Conservation (phyloP, 768 basidiomycete genomes). For the Cystobasidiopsis lactophilus region DNA sequence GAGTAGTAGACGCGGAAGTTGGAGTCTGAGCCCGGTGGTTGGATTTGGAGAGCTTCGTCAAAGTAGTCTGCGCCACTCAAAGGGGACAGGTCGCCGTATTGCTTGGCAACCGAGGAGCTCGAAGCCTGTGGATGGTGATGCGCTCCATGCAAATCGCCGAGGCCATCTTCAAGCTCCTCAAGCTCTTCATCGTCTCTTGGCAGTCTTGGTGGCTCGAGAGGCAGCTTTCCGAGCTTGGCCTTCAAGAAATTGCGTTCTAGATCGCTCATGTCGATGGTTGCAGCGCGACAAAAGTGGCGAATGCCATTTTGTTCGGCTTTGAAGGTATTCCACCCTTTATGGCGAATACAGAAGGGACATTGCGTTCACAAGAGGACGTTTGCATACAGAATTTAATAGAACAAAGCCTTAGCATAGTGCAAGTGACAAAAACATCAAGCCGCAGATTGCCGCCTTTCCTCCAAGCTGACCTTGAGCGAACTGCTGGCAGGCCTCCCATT, state of each 20-base stretch:
- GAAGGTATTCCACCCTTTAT: too few relatives aligned
- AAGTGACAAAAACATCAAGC: too few relatives aligned
- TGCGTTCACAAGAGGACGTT: too few relatives aligned
- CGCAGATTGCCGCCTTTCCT: too few relatives aligned
- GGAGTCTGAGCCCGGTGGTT: slow-evolving; percentile 12
- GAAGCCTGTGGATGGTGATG: too few relatives aligned
- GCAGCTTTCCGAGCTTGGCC: slow-evolving; percentile 54
- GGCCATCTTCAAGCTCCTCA: slow-evolving; percentile 38
- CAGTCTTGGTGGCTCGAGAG: slow-evolving; percentile 30
- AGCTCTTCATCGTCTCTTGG: slow-evolving; percentile 28
- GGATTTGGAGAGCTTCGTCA: slow-evolving; percentile 52
- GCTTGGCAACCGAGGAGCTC: slow-evolving; percentile 8
- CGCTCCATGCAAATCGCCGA: background rate
- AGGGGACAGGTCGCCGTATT: slow-evolving; percentile 44
- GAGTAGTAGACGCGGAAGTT: slow-evolving; percentile 57
- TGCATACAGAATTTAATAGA: too few relatives aligned
- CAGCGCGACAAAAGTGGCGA: too few relatives aligned
- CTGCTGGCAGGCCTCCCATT: too few relatives aligned
- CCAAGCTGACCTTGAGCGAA: too few relatives aligned
- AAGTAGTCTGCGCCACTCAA: slow-evolving; percentile 62
- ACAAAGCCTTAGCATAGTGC: too few relatives aligned
- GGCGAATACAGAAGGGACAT: too few relatives aligned
- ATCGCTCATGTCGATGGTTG: slow-evolving; percentile 1
- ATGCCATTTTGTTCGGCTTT: too few relatives aligned
- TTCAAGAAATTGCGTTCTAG: slow-evolving; percentile 38